phyloP scores from a whole-genome alignment of 371 early-diverging fungal species.

The Catenaria anguillulae region DNA sequence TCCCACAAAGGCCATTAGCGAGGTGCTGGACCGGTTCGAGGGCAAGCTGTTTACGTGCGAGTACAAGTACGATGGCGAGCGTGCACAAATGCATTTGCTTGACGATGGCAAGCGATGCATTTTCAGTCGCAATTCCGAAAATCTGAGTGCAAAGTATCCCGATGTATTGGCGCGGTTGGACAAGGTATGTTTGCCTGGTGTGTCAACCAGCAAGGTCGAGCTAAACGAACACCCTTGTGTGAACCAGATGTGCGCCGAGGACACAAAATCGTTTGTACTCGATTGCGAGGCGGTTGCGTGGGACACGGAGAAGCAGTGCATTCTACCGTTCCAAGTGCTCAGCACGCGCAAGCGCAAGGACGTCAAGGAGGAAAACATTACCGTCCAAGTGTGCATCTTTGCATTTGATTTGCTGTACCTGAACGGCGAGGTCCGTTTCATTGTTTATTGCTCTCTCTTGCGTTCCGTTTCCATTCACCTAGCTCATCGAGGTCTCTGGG shows the following conservation, averaged over 20 bases:
- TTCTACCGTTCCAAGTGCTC: slow-evolving; percentile 96
- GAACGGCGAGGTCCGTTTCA: slow-evolving; percentile 58
- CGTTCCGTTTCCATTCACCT: not conserved
- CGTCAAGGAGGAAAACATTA: slow-evolving; percentile 75
- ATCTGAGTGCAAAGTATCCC: slow-evolving; percentile 87
- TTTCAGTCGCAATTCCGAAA: slow-evolving; percentile 97
- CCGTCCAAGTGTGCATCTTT: slow-evolving; percentile 91
- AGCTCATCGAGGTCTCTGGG: no score
- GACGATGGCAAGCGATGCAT: slow-evolving; percentile 58
- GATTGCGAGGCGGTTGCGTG: slow-evolving; percentile 99
- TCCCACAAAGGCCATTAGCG: slow-evolving; percentile 88
- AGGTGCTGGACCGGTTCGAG: slow-evolving; percentile 90
- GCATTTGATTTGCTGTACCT: slow-evolving; percentile 96
- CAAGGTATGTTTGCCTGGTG: slow-evolving; percentile 34
- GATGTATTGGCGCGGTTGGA: slow-evolving; percentile 65
- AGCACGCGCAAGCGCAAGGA: slow-evolving; percentile 96
- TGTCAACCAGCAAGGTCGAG: no score
- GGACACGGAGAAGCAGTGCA: slow-evolving; percentile 68
- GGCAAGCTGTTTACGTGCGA: slow-evolving; percentile 88
- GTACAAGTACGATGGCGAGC: slow-evolving; percentile 99
- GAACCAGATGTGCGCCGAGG: slow-evolving; percentile 21
- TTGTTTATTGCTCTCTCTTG: not conserved
- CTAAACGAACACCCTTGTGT: no score
- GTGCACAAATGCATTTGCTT: slow-evolving; percentile 89
- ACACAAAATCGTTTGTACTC: slow-evolving; percentile 77